Base-by-base conservation (phyloP, 2,329 filamentous ascomycete genomes). In the Neophaeococcomyces aloes region DNA sequence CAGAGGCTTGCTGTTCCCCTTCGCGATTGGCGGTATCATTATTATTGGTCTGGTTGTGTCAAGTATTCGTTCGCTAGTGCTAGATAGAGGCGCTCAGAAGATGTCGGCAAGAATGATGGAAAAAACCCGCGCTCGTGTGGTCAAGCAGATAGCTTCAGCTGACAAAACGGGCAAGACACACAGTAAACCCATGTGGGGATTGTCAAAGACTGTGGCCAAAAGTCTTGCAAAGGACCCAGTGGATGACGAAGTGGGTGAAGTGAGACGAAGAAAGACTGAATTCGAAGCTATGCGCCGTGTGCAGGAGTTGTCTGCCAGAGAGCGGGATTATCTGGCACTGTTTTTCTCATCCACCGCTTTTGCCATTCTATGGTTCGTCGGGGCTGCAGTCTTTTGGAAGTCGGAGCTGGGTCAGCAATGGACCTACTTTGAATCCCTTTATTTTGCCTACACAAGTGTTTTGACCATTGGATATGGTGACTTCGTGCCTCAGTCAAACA, bases 391-490 rank as follows among this genome's bases (percentile, higher is more conserved):
- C 7, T 76, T 76, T 57, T 63, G 59, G 57, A 52, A 60, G 3
- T 59, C 67, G 1, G 72, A 76, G 48, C 58, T 60, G 27, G 59
- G 60, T 1, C 57, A 65, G 40, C 59, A 69, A 42, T 75, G 71
- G 70, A 66, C 62, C 3, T 75, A 75, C 55, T 75, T 75, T 46
- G 56, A 66, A 4, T 59, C 66, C 0, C 55, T 76, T 1, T 76
- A 76, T 53, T 76, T 75, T 52, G 60, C 69, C 4, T 76, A 72
- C 51, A 67, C 65, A 0, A 67, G 65, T 3, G 64, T 76, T 8
- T 54, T 74, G 19, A 76, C 73, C 0, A 73, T 76, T 34, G 72
- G 73, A 2, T 76, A 76, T 48, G 72, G 73, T 21, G 71, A 75
- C 49, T 60, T 65, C 17, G 58, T 59, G 1, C 68, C 66, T 0